These are phyloP conservation scores for Populus hybrid DNA, from an alignment of 441 rosid species.

Conservation along the genomic window DNA sequence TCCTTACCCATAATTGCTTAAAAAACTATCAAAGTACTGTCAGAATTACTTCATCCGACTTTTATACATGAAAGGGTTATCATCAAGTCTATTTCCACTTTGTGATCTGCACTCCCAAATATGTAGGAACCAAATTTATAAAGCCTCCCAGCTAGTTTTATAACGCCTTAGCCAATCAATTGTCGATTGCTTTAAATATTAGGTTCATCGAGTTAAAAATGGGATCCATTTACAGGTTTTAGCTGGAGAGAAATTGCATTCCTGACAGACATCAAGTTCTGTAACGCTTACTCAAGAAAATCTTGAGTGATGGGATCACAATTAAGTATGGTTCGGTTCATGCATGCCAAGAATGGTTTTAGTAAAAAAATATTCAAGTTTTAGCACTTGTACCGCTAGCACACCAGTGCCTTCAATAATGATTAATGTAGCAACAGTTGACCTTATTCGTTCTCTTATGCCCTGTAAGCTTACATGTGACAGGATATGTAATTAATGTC, in stretches of 20 bases:
- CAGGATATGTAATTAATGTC: neutral
- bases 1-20: neutral
- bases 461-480: neutral
- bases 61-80: neutral
- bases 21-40: neutral
- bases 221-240: neutral
- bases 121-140: conserved; percentile 9
- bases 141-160: neutral
- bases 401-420: neutral
- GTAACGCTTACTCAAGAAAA: neutral
- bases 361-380: neutral
- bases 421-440: neutral
- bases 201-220: neutral
- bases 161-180: neutral
- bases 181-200: neutral
- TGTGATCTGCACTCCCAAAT: conserved; percentile 12
- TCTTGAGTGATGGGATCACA: neutral
- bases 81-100: neutral
- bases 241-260: neutral
- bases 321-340: neutral
- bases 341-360: neutral
- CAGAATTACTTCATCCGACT: neutral
- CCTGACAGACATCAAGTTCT: neutral
- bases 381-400: neutral
- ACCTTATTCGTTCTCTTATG: neutral